Percentiles rank a stretch among this genome's conserved stretches.
These are phyloP conservation scores for Paraphaeosphaeria minitans DNA, from an alignment of 2,329 filamentous ascomycete species.

Conservation along the genomic window DNA sequence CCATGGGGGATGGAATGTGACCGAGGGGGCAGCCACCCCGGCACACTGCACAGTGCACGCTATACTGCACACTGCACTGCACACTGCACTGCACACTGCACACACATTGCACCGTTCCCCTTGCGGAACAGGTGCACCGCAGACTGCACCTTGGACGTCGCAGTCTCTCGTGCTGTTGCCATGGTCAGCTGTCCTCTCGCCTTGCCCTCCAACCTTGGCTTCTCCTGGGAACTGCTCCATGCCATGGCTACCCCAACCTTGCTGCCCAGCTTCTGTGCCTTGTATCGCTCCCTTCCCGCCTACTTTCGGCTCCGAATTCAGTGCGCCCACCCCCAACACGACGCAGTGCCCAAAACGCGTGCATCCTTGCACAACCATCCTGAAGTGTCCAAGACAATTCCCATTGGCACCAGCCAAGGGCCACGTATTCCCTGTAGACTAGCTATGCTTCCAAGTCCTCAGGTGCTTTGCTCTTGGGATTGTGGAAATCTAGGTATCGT, in stretches of 20 bases:
- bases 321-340: constrained; percentile 3
- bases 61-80: too few species aligned
- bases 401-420: background rate
- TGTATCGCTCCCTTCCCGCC: background rate
- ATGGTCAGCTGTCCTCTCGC: background rate
- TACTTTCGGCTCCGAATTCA: background rate
- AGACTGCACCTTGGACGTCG: background rate
- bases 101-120: background rate
- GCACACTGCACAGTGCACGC: too few species aligned
- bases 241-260: background rate
- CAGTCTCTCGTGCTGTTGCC: background rate
- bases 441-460: too few species aligned
- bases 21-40: background rate
- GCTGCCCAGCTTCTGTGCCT: background rate
- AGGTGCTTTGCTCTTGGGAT: background rate
- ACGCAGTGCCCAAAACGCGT: background rate
- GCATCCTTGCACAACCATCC: constrained; percentile 4
- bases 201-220: background rate
- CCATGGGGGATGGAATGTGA: background rate
- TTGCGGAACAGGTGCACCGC: background rate
- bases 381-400: background rate
- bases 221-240: background rate
- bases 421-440: background rate
- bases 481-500: background rate
- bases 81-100: too few species aligned